Conservation (phyloP, 1,284 basidiomycete species). For the Schizophyllum amplum region DNA sequence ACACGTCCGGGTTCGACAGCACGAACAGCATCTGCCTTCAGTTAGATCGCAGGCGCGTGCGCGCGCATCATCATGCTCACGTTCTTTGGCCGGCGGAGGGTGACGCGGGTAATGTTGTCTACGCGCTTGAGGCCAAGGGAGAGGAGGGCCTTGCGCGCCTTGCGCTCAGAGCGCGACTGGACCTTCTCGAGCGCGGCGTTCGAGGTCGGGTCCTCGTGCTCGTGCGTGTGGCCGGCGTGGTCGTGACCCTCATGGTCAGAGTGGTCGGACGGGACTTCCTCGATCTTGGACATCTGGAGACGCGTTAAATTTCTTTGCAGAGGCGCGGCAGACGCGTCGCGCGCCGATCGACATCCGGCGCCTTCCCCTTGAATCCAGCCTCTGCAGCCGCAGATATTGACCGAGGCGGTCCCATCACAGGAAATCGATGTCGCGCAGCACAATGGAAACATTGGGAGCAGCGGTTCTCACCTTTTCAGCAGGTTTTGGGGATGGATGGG, state of each 20-base stretch:
- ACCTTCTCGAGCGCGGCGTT: conserved; percentile 86
- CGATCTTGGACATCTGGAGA: background rate
- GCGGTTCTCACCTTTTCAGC: background rate
- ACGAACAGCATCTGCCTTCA: conserved; percentile 77
- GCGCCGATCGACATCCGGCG: background rate
- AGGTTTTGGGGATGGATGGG: background rate
- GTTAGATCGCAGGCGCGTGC: background rate
- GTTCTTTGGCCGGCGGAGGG: conserved; percentile 90
- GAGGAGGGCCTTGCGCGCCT: conserved; percentile 84
- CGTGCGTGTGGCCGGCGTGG: conserved; percentile 40
- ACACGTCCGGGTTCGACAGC: conserved; percentile 90
- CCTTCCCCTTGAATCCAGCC: background rate
- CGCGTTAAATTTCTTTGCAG: background rate
- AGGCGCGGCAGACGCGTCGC: background rate
- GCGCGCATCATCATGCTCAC: conserved; percentile 36
- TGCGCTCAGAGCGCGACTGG: conserved; percentile 86
- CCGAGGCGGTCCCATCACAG: background rate
- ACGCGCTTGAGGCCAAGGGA: conserved; percentile 89
- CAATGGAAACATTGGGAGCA: background rate
- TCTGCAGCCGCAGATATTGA: background rate
- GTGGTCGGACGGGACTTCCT: background rate
- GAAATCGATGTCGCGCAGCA: background rate
- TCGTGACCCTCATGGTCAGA: conserved; percentile 34
- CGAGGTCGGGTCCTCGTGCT: conserved; percentile 72
- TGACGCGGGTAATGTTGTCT: conserved; percentile 90